Evolutionary conservation across 129 eudicot species (phyloP), one percentile per base, ranked within the genome.

Genomic region (Lactuca saligna): DNA sequence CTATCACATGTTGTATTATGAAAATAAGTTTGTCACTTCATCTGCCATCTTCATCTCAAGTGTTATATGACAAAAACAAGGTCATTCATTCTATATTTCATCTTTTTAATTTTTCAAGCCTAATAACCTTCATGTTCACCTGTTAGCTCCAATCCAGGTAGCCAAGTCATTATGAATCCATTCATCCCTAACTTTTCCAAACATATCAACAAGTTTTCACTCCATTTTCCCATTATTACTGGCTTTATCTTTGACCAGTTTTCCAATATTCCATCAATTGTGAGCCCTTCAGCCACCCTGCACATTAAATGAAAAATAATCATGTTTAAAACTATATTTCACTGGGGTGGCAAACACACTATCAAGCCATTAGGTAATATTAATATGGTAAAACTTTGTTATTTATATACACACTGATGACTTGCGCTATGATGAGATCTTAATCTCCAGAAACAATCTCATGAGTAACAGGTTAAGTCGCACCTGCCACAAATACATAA

Each of bases 101-200:
- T 25, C 29, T 25, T 25, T 25, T 25, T 25, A 25, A 25, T 25
- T 0, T 25, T 25, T 25, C 29, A 25, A 25, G 29, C 29, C 29
- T 25, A 25, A 25, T 25, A 25, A 25, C 29, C 29, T 25, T 25
- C 29, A 25, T 25, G 41, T 33, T 75, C 68, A 89, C 96, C 96
- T 88, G 68, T 92, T 92, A 10, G 98, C 98, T 57, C 89, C 96
- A 71, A 92, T 81, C 98, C 96, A 93, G 8, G 98, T 81, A 17
- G 88, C 74, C 77, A 89, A 82, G 72, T 89, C 98, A 46, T 78
- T 84, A 68, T 89, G 95, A 78, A 93, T 89, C 98, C 98, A 93
- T 69, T 93, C 96, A 57, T 93, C 98, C 77, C 98, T 79, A 71
- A 89, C 83, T 81, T 93, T 93, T 65, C 96, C 98, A 48, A 93